Evolutionary conservation across 345 rosid genomes (phyloP), one percentile per base, ranked within the genome.

Genomic region (Aurinia saxatilis): DNA sequence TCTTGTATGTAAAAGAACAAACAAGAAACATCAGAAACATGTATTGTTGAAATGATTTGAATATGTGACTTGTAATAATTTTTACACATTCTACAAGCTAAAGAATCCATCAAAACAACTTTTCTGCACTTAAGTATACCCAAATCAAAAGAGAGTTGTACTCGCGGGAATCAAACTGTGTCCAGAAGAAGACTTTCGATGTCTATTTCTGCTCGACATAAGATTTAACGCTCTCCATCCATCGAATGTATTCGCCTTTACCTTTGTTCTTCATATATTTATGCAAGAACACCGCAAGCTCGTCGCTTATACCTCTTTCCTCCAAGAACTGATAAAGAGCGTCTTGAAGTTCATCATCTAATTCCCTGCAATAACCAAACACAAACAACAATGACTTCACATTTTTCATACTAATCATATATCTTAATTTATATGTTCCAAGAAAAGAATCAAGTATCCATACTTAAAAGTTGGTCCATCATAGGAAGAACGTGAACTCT

Each of bases 391-490:
- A 39, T 21, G 5, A 52, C 41, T 52, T 27, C 11, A 60, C 35
- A 23, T 14, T 54, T 38, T 59, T 34, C 63, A 16, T 12, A 52
- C 23, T 41, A 60, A 49, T 35, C 47, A 7, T 47, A 45, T 8
- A 60, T 36, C 40, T 16, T 7, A 38, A 16, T 8, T 51, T 41
- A 11, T 0, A 36, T 12, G 11, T 13, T 47, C 46, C 3, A 61
- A 36, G 14, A 46, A 70, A 63, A 40, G 12, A 14, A 50, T 11
- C 29, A 50, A 34, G 60, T 6, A 4, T 50, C 10, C 83, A 27
- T 84, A 87, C 99, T 78, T 79, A 82, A 93, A 83, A 53, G 68
- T 79, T 17, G 98, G 98, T 67, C 96, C 95, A 63, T 44, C 47
- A 66, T 84, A 87, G 15, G 78, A 74, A 55, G 72, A 53, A 0